Evolutionary conservation across 2,329 filamentous ascomycete species (phyloP).

Genomic region (Stenocarpella maydis): DNA sequence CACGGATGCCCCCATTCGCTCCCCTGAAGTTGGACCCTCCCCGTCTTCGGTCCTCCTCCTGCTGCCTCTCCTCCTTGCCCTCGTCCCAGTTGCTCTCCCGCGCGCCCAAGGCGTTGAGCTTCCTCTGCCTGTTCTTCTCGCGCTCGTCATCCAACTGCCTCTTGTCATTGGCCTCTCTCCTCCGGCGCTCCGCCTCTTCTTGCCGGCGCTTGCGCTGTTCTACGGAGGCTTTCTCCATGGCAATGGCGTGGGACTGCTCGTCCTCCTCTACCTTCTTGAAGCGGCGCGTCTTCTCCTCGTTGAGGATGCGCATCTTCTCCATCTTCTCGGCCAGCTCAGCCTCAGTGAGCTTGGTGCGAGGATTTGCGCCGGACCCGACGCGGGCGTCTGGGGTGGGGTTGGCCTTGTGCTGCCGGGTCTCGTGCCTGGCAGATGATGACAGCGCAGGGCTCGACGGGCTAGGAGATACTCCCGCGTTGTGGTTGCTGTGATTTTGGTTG

Average conservation of each 20-base stretch:
- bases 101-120: constrained; percentile 64
- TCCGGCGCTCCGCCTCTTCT: constrained; percentile 61
- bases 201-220: constrained; percentile 60
- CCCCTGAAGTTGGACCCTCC: constrained; percentile 46
- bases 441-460: constrained; percentile 38
- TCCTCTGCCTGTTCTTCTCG: constrained; percentile 66
- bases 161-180: constrained; percentile 60
- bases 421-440: constrained; percentile 32
- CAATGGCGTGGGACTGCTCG: constrained; percentile 62
- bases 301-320: constrained; percentile 66
- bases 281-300: constrained; percentile 65
- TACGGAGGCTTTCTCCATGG: constrained; percentile 63
- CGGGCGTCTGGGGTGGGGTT: constrained; percentile 50
- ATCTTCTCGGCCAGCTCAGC: constrained; percentile 66
- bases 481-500: constrained; percentile 35
- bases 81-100: constrained; percentile 67
- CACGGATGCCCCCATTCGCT: constrained; percentile 50
- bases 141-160: constrained; percentile 66
- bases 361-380: constrained; percentile 63
- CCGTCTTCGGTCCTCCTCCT: constrained; percentile 51
- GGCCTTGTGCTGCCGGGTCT: constrained; percentile 45
- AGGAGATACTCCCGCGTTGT: constrained; percentile 29
- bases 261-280: constrained; percentile 67
- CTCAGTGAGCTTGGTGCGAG: constrained; percentile 67
- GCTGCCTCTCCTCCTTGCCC: constrained; percentile 57